phyloP scores from a whole-genome alignment of 2,329 filamentous ascomycete species.

The Tolypocladium sp. region DNA sequence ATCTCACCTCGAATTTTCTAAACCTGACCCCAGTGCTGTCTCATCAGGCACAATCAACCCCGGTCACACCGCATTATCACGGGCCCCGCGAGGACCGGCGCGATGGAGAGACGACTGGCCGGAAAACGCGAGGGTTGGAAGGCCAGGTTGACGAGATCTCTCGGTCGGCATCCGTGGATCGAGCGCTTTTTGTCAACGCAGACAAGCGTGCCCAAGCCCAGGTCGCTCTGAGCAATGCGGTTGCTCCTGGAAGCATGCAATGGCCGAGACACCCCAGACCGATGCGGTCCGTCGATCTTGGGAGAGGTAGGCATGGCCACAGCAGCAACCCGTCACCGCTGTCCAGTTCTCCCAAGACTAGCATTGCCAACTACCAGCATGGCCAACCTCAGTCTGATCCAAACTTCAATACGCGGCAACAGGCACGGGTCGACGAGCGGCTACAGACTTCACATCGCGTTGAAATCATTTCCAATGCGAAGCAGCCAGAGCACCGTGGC shows the following conservation, averaged over 20 bases:
- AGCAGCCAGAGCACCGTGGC: background rate
- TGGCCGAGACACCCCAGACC: conserved; percentile 35
- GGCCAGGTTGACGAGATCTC: conserved; percentile 33
- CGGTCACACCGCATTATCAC: conserved; percentile 27
- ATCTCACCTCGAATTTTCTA: conserved; percentile 32
- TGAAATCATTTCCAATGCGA: conserved; percentile 14
- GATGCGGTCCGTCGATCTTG: conserved; percentile 33
- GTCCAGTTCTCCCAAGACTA: conserved; percentile 25
- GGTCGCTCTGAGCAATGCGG: conserved; percentile 52
- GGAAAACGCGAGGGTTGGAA: conserved; percentile 31
- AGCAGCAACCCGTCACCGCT: conserved; percentile 26
- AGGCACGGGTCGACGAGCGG: conserved; percentile 27
- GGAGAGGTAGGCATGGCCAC: conserved; percentile 16
- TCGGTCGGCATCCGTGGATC: conserved; percentile 55
- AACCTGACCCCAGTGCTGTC: conserved; percentile 21
- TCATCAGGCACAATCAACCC: conserved; percentile 16
- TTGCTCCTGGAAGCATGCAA: conserved; percentile 52
- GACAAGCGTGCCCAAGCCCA: conserved; percentile 58
- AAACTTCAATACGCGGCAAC: conserved; percentile 25
- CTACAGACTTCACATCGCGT: conserved; percentile 39
- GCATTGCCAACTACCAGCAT: conserved; percentile 28
- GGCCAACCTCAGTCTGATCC: conserved; percentile 34
- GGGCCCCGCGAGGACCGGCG: conserved; percentile 28
- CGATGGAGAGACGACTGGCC: conserved; percentile 24
- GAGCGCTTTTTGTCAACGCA: conserved; percentile 45